A percentile compares a stretch with the other conserved stretches of the same genome.
phyloP scores from a whole-genome alignment of 345 rosid genomes.

The Orychophragmus violaceus region DNA sequence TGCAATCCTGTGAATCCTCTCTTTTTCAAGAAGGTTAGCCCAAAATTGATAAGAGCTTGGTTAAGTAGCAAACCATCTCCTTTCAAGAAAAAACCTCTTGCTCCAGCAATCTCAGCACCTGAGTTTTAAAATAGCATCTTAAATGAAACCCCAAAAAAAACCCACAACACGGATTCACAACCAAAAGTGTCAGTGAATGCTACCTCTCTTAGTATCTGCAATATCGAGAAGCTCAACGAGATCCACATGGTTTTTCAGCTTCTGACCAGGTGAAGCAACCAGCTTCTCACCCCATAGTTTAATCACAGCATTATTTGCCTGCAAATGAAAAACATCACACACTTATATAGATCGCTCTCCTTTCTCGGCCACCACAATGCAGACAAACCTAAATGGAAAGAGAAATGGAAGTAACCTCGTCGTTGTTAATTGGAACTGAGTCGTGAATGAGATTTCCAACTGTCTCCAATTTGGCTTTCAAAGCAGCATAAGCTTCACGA shows the following conservation, averaged over 20 bases:
- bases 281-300: conserved; percentile 62
- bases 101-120: conserved; percentile 90
- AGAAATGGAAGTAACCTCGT: conserved; percentile 48
- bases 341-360: neutral
- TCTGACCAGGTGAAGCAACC: conserved; percentile 33
- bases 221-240: conserved; percentile 85
- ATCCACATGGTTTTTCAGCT: conserved; percentile 79
- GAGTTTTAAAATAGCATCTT: neutral
- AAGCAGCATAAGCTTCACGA: conserved; percentile 42
- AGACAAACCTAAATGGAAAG: neutral
- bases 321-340: conserved; percentile 9
- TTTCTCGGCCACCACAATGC: neutral
- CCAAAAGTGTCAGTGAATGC: neutral
- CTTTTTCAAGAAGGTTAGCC: conserved; percentile 63
- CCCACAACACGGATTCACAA: neutral
- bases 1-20: conserved; percentile 68
- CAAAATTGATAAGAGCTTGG: conserved; percentile 87
- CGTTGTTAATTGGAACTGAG: conserved; percentile 64
- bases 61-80: conserved; percentile 84
- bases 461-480: conserved; percentile 51
- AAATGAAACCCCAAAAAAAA: neutral
- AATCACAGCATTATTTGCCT: conserved; percentile 68
- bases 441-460: conserved; percentile 91
- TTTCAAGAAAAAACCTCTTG: conserved; percentile 79
- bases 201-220: conserved; percentile 78